phyloP scores from a whole-genome alignment of 768 basidiomycete species.

The Leccinum olivaceopallidum region DNA sequence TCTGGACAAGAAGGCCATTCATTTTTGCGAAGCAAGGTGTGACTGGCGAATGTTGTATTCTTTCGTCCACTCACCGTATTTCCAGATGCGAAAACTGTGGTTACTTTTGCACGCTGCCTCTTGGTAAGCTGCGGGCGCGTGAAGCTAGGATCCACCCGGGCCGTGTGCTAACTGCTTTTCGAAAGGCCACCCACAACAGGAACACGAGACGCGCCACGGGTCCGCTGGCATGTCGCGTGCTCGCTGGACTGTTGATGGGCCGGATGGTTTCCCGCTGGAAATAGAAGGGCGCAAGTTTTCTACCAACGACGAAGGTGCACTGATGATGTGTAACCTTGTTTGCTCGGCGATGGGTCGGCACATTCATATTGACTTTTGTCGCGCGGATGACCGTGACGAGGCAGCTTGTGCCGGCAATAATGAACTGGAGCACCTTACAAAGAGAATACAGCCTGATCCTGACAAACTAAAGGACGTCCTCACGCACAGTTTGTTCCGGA shows the following conservation, averaged over 20 bases:
- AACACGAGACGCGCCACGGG: slow-evolving; percentile 64
- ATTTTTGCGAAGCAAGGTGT: slow-evolving; percentile 54
- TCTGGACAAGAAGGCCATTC: slow-evolving; percentile 43
- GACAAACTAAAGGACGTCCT: slow-evolving; percentile 51
- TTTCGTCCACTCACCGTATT: background rate
- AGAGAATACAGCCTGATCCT: slow-evolving; percentile 47
- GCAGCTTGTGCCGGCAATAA: slow-evolving; percentile 39
- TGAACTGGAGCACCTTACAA: slow-evolving; percentile 48
- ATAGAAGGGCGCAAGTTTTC: slow-evolving; percentile 57
- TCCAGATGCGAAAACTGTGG: slow-evolving; percentile 54
- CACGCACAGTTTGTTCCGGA: slow-evolving; percentile 57
- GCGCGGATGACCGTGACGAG: slow-evolving; percentile 37
- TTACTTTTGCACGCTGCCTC: slow-evolving; percentile 58
- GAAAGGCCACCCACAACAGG: slow-evolving; percentile 56
- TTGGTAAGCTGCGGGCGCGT: slow-evolving; percentile 37
- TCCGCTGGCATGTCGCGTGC: slow-evolving; percentile 63
- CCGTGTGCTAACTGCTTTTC: background rate
- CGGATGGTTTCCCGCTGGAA: slow-evolving; percentile 50
- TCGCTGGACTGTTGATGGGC: slow-evolving; percentile 56
- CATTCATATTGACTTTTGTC: slow-evolving; percentile 57
- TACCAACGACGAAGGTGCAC: slow-evolving; percentile 55
- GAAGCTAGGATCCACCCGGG: too few relatives aligned
- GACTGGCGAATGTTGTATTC: background rate
- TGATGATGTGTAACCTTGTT: slow-evolving; percentile 61
- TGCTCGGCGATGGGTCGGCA: slow-evolving; percentile 59